Evolutionary conservation across 2,329 filamentous ascomycete species (phyloP).

Genomic region (Neurospora sp.): DNA sequence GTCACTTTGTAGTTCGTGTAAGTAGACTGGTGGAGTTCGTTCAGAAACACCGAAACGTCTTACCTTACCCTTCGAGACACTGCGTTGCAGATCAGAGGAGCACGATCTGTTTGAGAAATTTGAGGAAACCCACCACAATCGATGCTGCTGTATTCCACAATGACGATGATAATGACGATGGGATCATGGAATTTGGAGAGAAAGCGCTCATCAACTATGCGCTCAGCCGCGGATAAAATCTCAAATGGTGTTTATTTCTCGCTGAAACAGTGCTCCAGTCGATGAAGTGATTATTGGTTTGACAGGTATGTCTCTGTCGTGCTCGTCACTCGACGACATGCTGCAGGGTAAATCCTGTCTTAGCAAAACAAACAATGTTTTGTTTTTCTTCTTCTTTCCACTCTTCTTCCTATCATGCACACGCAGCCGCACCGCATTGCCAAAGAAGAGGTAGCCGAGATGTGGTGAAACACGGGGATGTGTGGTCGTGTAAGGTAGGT

Average conservation of each 20-base stretch:
- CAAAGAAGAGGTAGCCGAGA: neutral
- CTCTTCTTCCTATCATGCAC: neutral
- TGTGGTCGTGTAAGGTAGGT: neutral
- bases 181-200: neutral
- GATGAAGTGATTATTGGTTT: neutral
- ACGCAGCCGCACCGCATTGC: neutral
- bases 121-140: neutral
- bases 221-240: neutral
- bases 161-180: neutral
- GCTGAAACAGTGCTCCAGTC: neutral
- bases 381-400: neutral
- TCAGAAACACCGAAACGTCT: neutral
- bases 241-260: neutral
- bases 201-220: neutral
- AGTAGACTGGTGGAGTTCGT: neutral
- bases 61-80: neutral
- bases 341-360: neutral
- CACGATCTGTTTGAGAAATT: neutral
- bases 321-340: neutral
- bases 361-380: neutral
- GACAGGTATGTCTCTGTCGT: neutral
- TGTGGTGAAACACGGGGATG: neutral
- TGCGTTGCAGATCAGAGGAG: neutral
- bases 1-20: neutral
- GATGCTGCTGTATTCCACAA: neutral